Conservation (phyloP, 1,139 yeast genomes). For the Diutina sp. region DNA sequence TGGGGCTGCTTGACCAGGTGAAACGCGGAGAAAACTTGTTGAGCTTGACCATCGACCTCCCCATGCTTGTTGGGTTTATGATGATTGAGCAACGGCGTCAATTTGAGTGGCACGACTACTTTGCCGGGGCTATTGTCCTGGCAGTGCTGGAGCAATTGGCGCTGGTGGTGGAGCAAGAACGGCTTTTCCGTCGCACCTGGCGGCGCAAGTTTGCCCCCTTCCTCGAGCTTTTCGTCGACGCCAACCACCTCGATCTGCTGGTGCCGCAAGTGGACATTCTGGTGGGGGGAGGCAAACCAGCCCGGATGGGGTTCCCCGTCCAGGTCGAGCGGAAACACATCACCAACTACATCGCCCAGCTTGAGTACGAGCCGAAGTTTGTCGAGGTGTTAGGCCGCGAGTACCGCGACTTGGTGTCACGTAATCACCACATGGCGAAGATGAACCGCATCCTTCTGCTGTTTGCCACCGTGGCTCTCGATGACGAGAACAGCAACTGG, state of each 20-base stretch:
- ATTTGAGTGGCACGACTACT: slow-evolving; percentile 48
- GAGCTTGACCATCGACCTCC: slow-evolving; percentile 57
- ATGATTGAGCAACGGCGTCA: slow-evolving; percentile 62
- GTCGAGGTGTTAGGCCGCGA: slow-evolving; percentile 31
- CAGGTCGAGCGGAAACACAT: slow-evolving; percentile 30
- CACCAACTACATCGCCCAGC: slow-evolving; percentile 18
- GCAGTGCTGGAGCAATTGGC: slow-evolving; percentile 51
- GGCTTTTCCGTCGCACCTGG: slow-evolving; percentile 50
- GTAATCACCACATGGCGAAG: slow-evolving; percentile 26
- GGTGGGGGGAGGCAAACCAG: neutral
- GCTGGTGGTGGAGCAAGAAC: slow-evolving; percentile 45
- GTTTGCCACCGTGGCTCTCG: slow-evolving; percentile 14
- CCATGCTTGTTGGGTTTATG: slow-evolving; percentile 68
- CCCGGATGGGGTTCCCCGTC: slow-evolving; percentile 6
- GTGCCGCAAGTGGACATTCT: neutral
- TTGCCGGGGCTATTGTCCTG: slow-evolving; percentile 34
- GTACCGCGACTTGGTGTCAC: slow-evolving; percentile 29
- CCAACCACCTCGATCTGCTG: neutral
- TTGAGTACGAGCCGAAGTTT: slow-evolving; percentile 17
- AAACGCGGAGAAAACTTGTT: slow-evolving; percentile 32
- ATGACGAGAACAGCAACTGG: neutral
- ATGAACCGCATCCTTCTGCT: slow-evolving; percentile 24
- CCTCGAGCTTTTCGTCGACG: neutral
- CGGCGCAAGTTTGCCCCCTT: slow-evolving; percentile 28
- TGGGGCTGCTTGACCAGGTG: slow-evolving; percentile 13